Evolutionary conservation across 768 basidiomycete genomes (phyloP).

Genomic region (Lentinula boryana): DNA sequence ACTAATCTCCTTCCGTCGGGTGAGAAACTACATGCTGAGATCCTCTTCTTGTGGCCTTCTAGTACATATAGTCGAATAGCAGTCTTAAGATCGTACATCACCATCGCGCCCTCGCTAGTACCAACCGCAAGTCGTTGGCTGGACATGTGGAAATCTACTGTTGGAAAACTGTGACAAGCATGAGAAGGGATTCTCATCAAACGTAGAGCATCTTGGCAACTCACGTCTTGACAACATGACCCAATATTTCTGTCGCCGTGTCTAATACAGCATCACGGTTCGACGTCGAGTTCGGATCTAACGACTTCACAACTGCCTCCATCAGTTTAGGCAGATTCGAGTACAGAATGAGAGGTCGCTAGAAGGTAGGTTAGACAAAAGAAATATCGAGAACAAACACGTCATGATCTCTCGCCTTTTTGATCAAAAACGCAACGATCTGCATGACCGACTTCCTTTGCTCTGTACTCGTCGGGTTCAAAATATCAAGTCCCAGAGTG

Average conservation of each 20-base stretch:
- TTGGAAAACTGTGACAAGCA: conserved; percentile 63
- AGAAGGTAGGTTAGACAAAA: not conserved
- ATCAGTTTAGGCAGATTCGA: conserved; percentile 79
- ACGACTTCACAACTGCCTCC: conserved; percentile 93
- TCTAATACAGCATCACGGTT: conserved; percentile 83
- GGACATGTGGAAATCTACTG: conserved; percentile 86
- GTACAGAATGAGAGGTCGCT: conserved; percentile 84
- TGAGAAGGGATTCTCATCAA: not conserved
- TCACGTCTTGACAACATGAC: conserved; percentile 91
- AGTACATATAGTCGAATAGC: conserved; percentile 93
- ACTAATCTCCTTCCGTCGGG: conserved; percentile 89
- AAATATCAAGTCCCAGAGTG: conserved; percentile 83
- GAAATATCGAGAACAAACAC: not conserved
- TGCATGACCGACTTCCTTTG: conserved; percentile 89
- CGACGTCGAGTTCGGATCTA: conserved; percentile 82
- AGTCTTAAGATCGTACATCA: conserved; percentile 96
- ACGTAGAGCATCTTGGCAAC: conserved; percentile 14
- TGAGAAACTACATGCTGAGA: conserved; percentile 86
- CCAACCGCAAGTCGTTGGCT: conserved; percentile 90
- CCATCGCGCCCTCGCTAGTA: conserved; percentile 87
- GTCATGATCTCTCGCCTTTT: conserved; percentile 51
- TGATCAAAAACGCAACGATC: conserved; percentile 87
- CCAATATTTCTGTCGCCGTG: conserved; percentile 89
- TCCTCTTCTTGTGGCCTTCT: conserved; percentile 79
- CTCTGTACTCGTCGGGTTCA: conserved; percentile 66